Evolutionary conservation across 768 basidiomycete genomes (phyloP).

Genomic region (Xerocomus potaroensis): DNA sequence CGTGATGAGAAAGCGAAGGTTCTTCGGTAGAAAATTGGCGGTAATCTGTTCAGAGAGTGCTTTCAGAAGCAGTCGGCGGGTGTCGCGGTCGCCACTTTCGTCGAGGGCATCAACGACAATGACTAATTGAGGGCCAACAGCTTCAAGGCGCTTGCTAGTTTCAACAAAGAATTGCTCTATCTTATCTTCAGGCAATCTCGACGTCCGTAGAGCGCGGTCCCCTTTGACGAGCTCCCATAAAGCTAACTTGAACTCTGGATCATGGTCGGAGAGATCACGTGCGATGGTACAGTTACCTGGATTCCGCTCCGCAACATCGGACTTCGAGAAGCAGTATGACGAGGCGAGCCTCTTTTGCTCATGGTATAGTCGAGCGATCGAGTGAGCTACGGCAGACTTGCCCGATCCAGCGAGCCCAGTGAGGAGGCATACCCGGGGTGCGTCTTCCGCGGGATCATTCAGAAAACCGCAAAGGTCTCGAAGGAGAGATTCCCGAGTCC

Average conservation of each 20-base stretch:
- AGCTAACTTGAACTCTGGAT: neutral
- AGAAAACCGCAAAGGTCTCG: neutral
- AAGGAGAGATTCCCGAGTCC: neutral
- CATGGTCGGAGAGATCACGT: neutral
- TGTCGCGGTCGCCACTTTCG: neutral
- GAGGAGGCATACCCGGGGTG: neutral
- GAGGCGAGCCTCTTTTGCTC: neutral
- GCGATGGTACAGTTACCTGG: neutral
- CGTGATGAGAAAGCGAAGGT: neutral
- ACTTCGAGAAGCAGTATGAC: neutral
- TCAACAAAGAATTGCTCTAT: neutral
- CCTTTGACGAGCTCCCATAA: neutral
- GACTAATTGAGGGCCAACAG: neutral
- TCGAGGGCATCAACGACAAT: neutral
- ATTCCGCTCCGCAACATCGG: neutral
- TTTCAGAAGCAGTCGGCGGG: neutral
- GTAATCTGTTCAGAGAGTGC: neutral
- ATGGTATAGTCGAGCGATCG: neutral
- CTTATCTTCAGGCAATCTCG: neutral
- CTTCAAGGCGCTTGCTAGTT: neutral
- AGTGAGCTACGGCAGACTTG: neutral
- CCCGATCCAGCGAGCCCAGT: neutral
- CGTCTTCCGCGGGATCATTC: neutral
- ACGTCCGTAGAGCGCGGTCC: neutral
- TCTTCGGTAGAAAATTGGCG: neutral